Evolutionary conservation across 2,329 filamentous ascomycete genomes (phyloP).

Genomic region (Ophiosphaerella narmari): DNA sequence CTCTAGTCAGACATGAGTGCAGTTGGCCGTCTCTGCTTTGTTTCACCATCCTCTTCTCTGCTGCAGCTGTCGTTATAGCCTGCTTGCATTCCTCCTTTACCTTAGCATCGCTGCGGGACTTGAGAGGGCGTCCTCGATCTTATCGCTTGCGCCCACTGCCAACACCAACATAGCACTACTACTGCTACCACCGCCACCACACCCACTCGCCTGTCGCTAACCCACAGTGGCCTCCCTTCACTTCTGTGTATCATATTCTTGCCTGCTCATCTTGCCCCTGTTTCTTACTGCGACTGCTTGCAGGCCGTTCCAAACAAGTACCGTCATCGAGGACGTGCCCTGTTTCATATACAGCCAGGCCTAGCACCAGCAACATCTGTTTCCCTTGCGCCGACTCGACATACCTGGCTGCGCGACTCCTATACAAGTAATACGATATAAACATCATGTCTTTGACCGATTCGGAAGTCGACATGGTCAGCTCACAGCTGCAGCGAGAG

Average conservation of each 20-base stretch:
- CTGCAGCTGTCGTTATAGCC: constrained; percentile 15
- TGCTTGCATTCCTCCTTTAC: constrained; percentile 9
- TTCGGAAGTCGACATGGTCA: constrained; percentile 39
- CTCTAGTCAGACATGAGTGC: constrained; percentile 15
- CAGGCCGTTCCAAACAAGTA: constrained; percentile 23
- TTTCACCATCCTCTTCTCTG: constrained; percentile 4
- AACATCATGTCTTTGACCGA: constrained; percentile 38
- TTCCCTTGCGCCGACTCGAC: constrained; percentile 18
- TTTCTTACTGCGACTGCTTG: constrained; percentile 21
- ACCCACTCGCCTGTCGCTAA: constrained; percentile 1
- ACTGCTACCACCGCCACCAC: constrained; percentile 1
- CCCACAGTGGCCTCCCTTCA: constrained; percentile 17
- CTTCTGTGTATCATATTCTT: constrained; percentile 27
- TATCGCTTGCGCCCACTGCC: constrained; percentile 11
- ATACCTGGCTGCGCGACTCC: constrained; percentile 23
- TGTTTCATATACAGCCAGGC: constrained; percentile 32
- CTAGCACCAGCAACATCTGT: constrained; percentile 9
- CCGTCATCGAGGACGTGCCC: constrained; percentile 32
- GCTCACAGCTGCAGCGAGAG: constrained; percentile 30
- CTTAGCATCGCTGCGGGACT: background rate
- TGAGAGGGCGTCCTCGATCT: constrained; percentile 2
- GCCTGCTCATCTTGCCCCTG: constrained; percentile 15
- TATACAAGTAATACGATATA: constrained; percentile 2
- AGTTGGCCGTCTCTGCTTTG: constrained; percentile 11
- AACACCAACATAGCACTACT: no score